phyloP scores from a whole-genome alignment of 352 stramenopile genomes.

The Pythium dissimile region DNA sequence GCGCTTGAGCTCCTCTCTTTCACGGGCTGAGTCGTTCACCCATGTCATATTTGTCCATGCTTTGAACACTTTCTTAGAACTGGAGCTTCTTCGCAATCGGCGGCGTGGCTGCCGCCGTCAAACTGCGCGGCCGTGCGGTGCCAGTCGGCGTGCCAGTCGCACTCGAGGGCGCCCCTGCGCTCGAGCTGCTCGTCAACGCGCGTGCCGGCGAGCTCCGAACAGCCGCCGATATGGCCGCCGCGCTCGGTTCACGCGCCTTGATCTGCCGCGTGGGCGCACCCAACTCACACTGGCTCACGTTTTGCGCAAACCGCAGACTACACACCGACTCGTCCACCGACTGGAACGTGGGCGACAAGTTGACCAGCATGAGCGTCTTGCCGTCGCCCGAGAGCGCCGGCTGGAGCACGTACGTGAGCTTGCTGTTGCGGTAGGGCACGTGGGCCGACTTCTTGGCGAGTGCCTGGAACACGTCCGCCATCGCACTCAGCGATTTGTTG shows the following conservation, averaged over 20 bases:
- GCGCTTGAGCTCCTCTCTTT: too few species aligned
- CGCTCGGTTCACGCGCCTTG: slow-evolving; percentile 46
- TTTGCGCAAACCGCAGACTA: slow-evolving; percentile 96
- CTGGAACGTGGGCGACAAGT: slow-evolving; percentile 94
- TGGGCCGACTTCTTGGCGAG: slow-evolving; percentile 95
- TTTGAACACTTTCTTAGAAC: slow-evolving; percentile 24
- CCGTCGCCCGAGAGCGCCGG: slow-evolving; percentile 97
- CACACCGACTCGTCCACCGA: slow-evolving; percentile 97
- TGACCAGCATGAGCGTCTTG: slow-evolving; percentile 99
- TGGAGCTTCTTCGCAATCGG: slow-evolving; percentile 36
- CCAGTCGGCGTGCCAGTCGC: background rate
- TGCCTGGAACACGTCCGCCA: slow-evolving; percentile 98
- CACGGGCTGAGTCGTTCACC: too few species aligned
- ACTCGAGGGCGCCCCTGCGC: background rate
- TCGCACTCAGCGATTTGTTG: slow-evolving; percentile 98
- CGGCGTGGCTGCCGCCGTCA: slow-evolving; percentile 17
- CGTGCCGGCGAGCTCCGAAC: slow-evolving; percentile 21
- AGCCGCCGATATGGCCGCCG: slow-evolving; percentile 15
- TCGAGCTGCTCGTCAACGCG: slow-evolving; percentile 4
- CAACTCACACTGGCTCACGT: slow-evolving; percentile 97
- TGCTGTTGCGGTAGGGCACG: slow-evolving; percentile 98
- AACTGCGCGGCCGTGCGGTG: slow-evolving; percentile 2
- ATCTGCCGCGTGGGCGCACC: slow-evolving; percentile 91
- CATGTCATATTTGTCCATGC: too few species aligned
- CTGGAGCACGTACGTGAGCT: slow-evolving; percentile 99